Evolutionary conservation across 140 eudicot species (phyloP).

Genomic region (Stevia rebaudiana): DNA sequence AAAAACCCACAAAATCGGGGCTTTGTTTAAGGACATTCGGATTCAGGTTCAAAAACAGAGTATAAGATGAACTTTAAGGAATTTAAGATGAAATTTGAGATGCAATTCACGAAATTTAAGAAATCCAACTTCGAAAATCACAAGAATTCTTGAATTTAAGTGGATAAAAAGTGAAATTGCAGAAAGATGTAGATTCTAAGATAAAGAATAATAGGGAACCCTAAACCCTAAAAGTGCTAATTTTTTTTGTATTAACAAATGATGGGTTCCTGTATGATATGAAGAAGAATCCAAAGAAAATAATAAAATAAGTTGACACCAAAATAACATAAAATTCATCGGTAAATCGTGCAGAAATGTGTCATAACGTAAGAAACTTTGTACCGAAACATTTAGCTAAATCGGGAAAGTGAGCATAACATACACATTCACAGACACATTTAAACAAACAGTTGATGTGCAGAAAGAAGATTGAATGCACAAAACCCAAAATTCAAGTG

Average conservation of each 20-base stretch:
- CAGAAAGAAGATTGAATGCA: conserved; percentile 21
- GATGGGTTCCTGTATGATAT: conserved; percentile 6
- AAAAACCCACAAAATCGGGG: neutral
- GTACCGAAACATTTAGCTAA: conserved; percentile 6
- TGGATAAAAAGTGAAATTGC: neutral
- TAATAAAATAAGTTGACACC: conserved; percentile 16
- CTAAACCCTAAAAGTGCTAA: conserved; percentile 34
- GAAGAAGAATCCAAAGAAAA: conserved; percentile 11
- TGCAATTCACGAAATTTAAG: neutral
- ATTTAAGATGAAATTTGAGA: neutral
- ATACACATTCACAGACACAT: neutral
- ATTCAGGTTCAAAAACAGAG: neutral
- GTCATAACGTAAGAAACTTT: neutral
- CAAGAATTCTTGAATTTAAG: neutral
- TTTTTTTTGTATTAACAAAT: conserved; percentile 21
- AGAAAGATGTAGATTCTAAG: neutral
- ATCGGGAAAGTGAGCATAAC: conserved; percentile 20
- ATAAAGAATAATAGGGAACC: conserved; percentile 16
- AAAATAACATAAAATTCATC: conserved; percentile 17
- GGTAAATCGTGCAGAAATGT: conserved; percentile 8
- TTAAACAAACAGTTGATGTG: conserved; percentile 7
- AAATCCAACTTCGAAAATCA: conserved; percentile 7
- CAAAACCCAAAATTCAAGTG: conserved; percentile 33
- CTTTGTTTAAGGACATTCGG: neutral
- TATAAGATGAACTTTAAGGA: neutral